Evolutionary conservation across 176 grass and related monocot genomes (phyloP).

Genomic region (Echinochloa phyllopogon): DNA sequence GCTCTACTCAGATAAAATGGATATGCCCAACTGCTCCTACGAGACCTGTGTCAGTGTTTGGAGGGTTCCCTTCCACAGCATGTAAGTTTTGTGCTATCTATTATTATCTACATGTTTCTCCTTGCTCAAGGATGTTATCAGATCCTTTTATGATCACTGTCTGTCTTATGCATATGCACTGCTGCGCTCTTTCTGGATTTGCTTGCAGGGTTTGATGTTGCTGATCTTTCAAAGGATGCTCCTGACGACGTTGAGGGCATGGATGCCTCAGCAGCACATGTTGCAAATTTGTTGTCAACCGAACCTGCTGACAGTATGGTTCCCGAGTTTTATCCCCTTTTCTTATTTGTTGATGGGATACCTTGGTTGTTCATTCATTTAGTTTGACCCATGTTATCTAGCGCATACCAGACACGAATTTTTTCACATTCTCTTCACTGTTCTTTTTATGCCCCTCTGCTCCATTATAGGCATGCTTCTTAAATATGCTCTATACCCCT

Average conservation of each 20-base stretch:
- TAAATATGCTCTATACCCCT: neutral
- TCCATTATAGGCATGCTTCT: neutral
- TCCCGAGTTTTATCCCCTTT: neutral
- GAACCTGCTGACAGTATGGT: slow-evolving; percentile 87
- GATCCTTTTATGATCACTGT: slow-evolving; percentile 19
- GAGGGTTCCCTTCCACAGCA: slow-evolving; percentile 85
- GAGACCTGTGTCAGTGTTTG: slow-evolving; percentile 79
- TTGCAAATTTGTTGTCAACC: slow-evolving; percentile 93
- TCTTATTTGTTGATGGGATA: neutral
- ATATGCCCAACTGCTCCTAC: slow-evolving; percentile 93
- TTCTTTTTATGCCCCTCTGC: neutral
- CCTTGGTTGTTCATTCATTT: neutral
- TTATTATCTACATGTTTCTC: slow-evolving; percentile 12
- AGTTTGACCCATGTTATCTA: slow-evolving; percentile 21
- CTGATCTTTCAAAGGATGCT: slow-evolving; percentile 81
- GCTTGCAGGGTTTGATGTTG: slow-evolving; percentile 87
- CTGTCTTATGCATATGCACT: neutral
- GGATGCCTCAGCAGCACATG: slow-evolving; percentile 93
- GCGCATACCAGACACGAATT: neutral
- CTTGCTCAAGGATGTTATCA: slow-evolving; percentile 12
- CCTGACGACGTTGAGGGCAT: slow-evolving; percentile 80
- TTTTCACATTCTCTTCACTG: neutral
- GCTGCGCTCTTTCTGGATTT: slow-evolving; percentile 5
- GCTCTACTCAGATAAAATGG: slow-evolving; percentile 91
- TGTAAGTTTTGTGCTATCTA: slow-evolving; percentile 60